Conservation (phyloP, 208 protist species). For the Acanthamoeba comandoni region DNA sequence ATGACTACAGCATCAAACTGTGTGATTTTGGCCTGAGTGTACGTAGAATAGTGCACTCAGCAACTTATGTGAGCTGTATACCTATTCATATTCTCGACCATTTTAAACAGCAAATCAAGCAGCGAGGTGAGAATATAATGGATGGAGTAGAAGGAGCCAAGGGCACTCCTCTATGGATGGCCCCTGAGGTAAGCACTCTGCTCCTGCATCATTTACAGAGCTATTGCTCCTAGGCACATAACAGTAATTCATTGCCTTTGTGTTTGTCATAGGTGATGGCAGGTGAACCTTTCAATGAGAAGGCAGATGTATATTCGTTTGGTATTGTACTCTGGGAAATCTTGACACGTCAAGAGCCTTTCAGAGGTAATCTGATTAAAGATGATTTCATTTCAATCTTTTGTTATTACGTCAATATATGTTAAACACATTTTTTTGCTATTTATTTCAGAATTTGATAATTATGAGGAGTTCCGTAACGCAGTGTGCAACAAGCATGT, state of each 20-base stretch:
- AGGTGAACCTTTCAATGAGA: constrained; percentile 83
- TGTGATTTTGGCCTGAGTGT: constrained; percentile 60
- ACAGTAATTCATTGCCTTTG: too few species aligned
- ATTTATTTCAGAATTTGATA: constrained; percentile 23
- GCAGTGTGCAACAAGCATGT: constrained; percentile 78
- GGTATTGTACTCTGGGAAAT: constrained; percentile 86
- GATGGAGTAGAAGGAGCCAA: constrained; percentile 85
- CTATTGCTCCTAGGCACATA: too few species aligned
- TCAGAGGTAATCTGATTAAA: constrained; percentile 79
- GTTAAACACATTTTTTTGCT: background rate
- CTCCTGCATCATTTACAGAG: too few species aligned
- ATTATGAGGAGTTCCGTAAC: constrained; percentile 67
- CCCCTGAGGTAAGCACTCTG: too few species aligned
- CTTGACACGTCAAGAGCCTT: constrained; percentile 82
- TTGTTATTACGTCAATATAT: too few species aligned
- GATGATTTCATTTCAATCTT: too few species aligned
- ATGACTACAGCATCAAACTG: constrained; percentile 68
- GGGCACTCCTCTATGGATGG: constrained; percentile 87
- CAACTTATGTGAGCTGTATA: background rate
- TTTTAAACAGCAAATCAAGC: constrained; percentile 80
- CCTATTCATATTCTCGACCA: background rate
- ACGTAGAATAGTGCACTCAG: too few species aligned
- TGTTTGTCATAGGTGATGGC: too few species aligned
- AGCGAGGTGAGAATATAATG: constrained; percentile 81
- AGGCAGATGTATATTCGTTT: constrained; percentile 87